phyloP scores from a whole-genome alignment of 371 early-diverging fungal species.

The Mucor plumbeus region DNA sequence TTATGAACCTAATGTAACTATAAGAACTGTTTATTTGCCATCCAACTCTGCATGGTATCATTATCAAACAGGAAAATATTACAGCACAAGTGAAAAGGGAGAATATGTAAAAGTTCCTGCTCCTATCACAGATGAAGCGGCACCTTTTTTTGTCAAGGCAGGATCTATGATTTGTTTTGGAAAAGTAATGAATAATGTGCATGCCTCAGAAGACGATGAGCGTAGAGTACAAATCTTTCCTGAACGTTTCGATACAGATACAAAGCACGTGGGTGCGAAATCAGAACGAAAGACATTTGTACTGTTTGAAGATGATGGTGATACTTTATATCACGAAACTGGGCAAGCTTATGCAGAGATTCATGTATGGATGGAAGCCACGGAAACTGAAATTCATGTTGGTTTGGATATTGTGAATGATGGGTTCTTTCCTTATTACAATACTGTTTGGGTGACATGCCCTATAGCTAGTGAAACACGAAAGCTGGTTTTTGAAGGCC shows the following conservation, averaged over 20 bases:
- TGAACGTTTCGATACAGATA: conserved; percentile 4
- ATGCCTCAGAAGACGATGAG: conserved; percentile 33
- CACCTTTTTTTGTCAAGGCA: conserved; percentile 43
- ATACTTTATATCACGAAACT: conserved; percentile 40
- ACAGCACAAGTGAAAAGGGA: conserved; percentile 15
- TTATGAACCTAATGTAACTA: conserved; percentile 30
- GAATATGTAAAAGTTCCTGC: conserved; percentile 29
- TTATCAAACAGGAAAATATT: conserved; percentile 41
- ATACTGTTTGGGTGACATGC: conserved; percentile 47
- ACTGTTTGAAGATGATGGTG: conserved; percentile 50
- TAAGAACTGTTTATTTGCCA: conserved; percentile 49
- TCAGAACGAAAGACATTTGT: conserved; percentile 23
- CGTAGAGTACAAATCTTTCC: conserved; percentile 48
- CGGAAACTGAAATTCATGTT: conserved; percentile 31
- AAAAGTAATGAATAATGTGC: conserved; percentile 39
- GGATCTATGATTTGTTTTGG: conserved; percentile 40
- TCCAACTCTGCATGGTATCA: conserved; percentile 44
- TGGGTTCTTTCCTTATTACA: conserved; percentile 46
- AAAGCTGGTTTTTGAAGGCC: conserved; percentile 34
- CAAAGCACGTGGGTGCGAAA: background rate
- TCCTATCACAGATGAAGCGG: conserved; percentile 27
- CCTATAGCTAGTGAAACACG: conserved; percentile 48
- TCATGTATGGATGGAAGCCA: conserved; percentile 36
- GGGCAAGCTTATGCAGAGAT: conserved; percentile 41
- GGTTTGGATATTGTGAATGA: conserved; percentile 39